phyloP scores from a whole-genome alignment of 257 asterid species.

The Ilex aquifolium region DNA sequence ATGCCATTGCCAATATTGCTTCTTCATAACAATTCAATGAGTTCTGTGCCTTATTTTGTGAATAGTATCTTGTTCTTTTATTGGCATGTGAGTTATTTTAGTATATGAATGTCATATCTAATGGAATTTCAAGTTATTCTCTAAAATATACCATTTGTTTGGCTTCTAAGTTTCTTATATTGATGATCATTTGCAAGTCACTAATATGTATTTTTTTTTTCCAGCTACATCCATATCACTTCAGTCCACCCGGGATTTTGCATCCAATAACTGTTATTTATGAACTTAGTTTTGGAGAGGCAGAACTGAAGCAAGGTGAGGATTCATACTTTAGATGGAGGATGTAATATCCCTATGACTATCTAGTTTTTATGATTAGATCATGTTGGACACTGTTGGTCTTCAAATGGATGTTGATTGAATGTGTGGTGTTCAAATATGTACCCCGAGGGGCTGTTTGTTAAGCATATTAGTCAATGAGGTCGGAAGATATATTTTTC shows the following conservation, averaged over 20 bases:
- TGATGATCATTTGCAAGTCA: slow-evolving; percentile 7
- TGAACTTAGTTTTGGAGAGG: slow-evolving; percentile 91
- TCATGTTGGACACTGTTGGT: not conserved
- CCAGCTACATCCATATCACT: slow-evolving; percentile 87
- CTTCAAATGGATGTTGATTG: not conserved
- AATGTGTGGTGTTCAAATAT: not conserved
- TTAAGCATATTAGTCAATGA: too few relatives aligned
- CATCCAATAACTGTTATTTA: slow-evolving; percentile 76
- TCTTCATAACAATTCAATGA: too few relatives aligned
- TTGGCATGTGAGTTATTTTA: too few relatives aligned
- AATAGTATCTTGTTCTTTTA: too few relatives aligned
- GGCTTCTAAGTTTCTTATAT: not conserved
- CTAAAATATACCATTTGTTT: not conserved
- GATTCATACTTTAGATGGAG: slow-evolving; percentile 7
- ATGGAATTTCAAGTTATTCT: not conserved
- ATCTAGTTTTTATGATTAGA: not conserved
- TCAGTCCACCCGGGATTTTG: slow-evolving; percentile 69
- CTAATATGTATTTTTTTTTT: slow-evolving; percentile 19
- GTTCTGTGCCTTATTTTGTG: too few relatives aligned
- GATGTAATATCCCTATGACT: not conserved
- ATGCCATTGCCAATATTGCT: too few relatives aligned
- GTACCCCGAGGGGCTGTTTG: not conserved
- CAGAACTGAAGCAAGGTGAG: slow-evolving; percentile 90
- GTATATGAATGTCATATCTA: too few relatives aligned
- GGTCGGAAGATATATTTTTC: not conserved